phyloP scores from a whole-genome alignment of 176 grass and related monocot genomes.

The Pontederia paniculata region DNA sequence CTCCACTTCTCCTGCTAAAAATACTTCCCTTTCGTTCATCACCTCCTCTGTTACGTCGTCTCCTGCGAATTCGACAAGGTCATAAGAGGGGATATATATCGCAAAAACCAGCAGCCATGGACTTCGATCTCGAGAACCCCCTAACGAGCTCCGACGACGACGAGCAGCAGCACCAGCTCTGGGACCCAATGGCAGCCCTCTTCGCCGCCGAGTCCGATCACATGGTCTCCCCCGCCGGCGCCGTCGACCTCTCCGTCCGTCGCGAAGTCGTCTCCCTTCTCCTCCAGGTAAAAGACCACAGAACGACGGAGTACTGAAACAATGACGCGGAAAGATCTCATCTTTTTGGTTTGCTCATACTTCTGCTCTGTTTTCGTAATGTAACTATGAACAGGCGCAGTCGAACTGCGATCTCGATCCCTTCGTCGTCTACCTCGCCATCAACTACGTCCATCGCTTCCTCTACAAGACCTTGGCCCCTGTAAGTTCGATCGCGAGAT shows the following conservation, averaged over 20 bases:
- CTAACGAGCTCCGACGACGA: constrained; percentile 78
- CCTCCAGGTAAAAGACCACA: constrained; percentile 39
- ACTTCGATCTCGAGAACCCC: constrained; percentile 87
- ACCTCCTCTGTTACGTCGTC: no score
- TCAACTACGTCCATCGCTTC: constrained; percentile 95
- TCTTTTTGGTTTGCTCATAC: not conserved
- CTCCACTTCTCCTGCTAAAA: no score
- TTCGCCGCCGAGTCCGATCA: constrained; percentile 41
- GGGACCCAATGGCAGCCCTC: constrained; percentile 37
- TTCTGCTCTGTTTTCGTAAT: constrained; percentile 12
- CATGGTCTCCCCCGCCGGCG: constrained; percentile 22
- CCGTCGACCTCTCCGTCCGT: constrained; percentile 25
- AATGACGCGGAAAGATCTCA: not conserved
- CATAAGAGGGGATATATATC: no score
- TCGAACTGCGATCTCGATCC: constrained; percentile 51
- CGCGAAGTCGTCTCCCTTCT: constrained; percentile 47
- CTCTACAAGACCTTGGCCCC: constrained; percentile 70
- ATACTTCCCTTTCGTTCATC: no score
- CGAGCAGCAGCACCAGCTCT: constrained; percentile 24
- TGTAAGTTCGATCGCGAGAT: constrained; percentile 23
- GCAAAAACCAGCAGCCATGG: not conserved
- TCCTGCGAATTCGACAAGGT: no score
- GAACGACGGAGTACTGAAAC: not conserved
- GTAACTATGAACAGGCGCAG: constrained; percentile 33
- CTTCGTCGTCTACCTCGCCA: constrained; percentile 77